Percentiles rank a stretch among this genome's conserved stretches.
These are phyloP conservation scores for Peterozyma xylosa DNA, from an alignment of 805 yeast genomes.

Conservation along the genomic window DNA sequence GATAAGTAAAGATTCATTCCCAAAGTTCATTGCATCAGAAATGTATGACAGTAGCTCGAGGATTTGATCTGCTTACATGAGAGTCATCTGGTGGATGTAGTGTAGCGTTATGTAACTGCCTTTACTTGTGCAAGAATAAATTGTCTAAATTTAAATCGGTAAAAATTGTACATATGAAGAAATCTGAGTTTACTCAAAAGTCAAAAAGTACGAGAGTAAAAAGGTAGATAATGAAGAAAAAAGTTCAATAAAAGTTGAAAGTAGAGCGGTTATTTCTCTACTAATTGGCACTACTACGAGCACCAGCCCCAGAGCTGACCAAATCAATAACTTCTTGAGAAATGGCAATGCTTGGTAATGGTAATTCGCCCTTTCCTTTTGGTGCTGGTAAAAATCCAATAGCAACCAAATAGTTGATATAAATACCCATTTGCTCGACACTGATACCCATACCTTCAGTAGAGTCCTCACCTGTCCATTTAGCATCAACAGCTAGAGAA, in stretches of 20 bases:
- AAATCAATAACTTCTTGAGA: constrained; percentile 49
- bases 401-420: constrained; percentile 71
- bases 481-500: constrained; percentile 55
- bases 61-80: no score
- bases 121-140: no score
- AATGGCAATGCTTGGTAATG: constrained; percentile 52
- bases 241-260: no score
- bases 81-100: no score
- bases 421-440: constrained; percentile 56
- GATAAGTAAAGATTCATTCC: constrained; percentile 69
- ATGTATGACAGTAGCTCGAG: constrained; percentile 5
- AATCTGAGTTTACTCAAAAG: no score
- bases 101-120: no score
- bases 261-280: no score
- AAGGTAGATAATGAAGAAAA: no score
- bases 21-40: constrained; percentile 50
- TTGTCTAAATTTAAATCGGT: no score
- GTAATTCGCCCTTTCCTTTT: constrained; percentile 26
- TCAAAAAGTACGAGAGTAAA: no score
- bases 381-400: constrained; percentile 78
- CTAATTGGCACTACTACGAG: constrained; percentile 59
- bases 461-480: constrained; percentile 58
- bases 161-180: no score
- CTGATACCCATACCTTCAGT: constrained; percentile 75
- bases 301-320: constrained; percentile 63